Percentiles rank a stretch among this genome's conserved stretches.
phyloP scores from a whole-genome alignment of 2,329 filamentous ascomycete genomes.

The Ceratocystis ficicola region DNA sequence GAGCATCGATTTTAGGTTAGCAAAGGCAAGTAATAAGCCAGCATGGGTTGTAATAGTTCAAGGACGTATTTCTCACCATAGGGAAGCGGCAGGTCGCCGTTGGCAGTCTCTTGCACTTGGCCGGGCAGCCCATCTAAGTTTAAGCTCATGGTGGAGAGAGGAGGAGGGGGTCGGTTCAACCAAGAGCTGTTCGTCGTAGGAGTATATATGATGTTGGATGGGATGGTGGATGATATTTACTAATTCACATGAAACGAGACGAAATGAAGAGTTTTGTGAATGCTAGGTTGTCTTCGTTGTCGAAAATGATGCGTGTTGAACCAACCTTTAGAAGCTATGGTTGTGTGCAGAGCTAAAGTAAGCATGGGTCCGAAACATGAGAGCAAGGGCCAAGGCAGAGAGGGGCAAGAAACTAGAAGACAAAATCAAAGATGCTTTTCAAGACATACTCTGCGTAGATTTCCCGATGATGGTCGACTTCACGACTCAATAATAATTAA shows the following conservation, averaged over 20 bases:
- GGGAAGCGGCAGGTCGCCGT: slow-evolving; percentile 20
- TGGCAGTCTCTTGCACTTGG: slow-evolving; percentile 15
- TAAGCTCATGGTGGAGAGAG: slow-evolving; percentile 16
- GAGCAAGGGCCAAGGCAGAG: background rate
- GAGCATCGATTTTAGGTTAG: background rate
- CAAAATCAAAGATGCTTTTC: background rate
- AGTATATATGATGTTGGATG: background rate
- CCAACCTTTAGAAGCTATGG: background rate
- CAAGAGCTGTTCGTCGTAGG: background rate
- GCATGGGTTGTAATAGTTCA: background rate
- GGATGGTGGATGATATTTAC: background rate
- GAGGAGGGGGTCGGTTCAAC: background rate
- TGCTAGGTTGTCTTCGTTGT: background rate
- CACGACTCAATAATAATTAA: background rate
- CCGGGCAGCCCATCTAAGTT: slow-evolving; percentile 14
- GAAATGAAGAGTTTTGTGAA: background rate
- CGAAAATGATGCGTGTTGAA: background rate
- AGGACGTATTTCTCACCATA: slow-evolving; percentile 19
- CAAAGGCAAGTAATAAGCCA: background rate
- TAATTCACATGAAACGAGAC: too few relatives aligned
- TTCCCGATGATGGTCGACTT: background rate
- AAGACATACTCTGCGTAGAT: background rate
- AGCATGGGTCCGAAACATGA: background rate
- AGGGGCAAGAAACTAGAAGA: background rate
- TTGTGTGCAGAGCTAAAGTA: background rate